Percentiles rank a stretch among this genome's conserved stretches.
Conservation (phyloP, 208 protist species). For the Lotmaria passim region DNA sequence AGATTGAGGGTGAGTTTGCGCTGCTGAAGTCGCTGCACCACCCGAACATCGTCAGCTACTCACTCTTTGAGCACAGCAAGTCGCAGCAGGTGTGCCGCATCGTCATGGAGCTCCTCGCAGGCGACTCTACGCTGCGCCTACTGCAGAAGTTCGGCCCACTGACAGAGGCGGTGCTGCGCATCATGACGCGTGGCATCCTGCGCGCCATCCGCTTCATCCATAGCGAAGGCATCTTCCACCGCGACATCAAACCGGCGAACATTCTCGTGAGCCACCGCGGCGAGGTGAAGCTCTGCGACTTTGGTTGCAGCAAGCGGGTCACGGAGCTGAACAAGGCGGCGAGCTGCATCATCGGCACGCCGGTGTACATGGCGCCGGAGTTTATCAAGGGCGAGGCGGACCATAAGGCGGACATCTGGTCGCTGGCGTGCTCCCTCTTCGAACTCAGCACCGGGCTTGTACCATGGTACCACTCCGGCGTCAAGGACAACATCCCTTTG, state of each 20-base stretch:
- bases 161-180: slow-evolving; percentile 79
- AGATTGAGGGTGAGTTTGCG: slow-evolving; percentile 87
- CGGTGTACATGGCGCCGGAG: slow-evolving; percentile 92
- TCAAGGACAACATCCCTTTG: slow-evolving; percentile 79
- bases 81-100: slow-evolving; percentile 90
- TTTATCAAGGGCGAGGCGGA: slow-evolving; percentile 83
- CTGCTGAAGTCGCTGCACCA: slow-evolving; percentile 83
- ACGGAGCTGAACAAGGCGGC: slow-evolving; percentile 82
- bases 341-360: slow-evolving; percentile 89
- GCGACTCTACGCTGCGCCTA: slow-evolving; percentile 79
- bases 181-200: slow-evolving; percentile 69
- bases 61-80: slow-evolving; percentile 86
- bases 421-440: slow-evolving; percentile 88
- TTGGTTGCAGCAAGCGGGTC: slow-evolving; percentile 91
- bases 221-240: slow-evolving; percentile 88
- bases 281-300: slow-evolving; percentile 92
- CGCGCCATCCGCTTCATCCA: slow-evolving; percentile 90
- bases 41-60: slow-evolving; percentile 89
- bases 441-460: slow-evolving; percentile 81
- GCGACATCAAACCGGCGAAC: slow-evolving; percentile 93
- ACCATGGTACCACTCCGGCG: slow-evolving; percentile 86
- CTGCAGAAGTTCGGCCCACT: slow-evolving; percentile 85
- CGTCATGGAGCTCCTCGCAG: slow-evolving; percentile 89
- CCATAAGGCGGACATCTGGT: slow-evolving; percentile 92
- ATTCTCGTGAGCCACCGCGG: slow-evolving; percentile 87